Conservation (phyloP, 2,329 filamentous ascomycete species). For the Diaporthe longicolla region DNA sequence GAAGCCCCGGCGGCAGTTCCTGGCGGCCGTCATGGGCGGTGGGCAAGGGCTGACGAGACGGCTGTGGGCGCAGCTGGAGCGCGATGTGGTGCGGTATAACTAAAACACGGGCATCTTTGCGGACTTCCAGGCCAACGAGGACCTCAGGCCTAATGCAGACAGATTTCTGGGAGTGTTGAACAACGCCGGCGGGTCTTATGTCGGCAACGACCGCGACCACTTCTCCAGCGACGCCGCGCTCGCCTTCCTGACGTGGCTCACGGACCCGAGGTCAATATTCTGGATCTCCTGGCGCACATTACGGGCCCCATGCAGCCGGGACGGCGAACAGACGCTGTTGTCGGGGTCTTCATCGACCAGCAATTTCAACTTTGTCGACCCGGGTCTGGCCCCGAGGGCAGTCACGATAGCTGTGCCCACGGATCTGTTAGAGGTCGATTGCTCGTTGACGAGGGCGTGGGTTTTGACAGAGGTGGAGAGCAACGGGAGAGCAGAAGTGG, state of each 20-base stretch:
- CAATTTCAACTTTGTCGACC: not conserved
- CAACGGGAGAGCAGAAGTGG: not conserved
- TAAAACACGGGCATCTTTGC: conserved; percentile 3
- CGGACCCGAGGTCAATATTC: not conserved
- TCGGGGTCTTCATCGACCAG: not conserved
- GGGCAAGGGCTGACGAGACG: not conserved
- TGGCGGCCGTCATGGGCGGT: not conserved
- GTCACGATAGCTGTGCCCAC: not conserved
- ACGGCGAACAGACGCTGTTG: not conserved
- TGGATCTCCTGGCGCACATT: not conserved
- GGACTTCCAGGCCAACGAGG: not conserved
- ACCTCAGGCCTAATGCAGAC: not conserved
- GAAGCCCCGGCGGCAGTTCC: not conserved
- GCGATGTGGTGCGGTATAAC: not conserved
- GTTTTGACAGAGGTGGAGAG: not conserved
- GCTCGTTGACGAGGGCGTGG: conserved; percentile 2
- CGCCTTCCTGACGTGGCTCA: not conserved
- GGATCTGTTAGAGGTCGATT: not conserved
- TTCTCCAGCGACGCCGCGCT: not conserved
- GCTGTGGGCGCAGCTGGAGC: not conserved
- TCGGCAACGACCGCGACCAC: accelerated
- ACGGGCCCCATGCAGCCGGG: not conserved
- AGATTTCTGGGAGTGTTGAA: not conserved
- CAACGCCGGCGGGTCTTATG: accelerated
- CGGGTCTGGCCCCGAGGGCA: not conserved